Conservation (phyloP, 371 early-diverging fungal species). For the Nosema muscidifuracis region DNA sequence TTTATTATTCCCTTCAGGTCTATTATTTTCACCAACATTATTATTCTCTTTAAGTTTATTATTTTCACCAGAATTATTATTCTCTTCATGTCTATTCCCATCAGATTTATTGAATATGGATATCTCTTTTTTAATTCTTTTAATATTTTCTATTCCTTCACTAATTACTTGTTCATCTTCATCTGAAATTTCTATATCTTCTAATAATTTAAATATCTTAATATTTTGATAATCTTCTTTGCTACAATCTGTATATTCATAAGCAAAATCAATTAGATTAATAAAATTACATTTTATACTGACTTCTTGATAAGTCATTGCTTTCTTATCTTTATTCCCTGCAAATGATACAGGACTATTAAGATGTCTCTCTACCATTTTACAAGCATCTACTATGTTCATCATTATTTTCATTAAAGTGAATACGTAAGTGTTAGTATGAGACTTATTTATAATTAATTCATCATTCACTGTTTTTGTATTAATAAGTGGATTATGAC, state of each 20-base stretch:
- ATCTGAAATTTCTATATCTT: slow-evolving; percentile 6
- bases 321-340: slow-evolving; percentile 95
- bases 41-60: too few relatives aligned
- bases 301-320: slow-evolving; percentile 78
- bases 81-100: too few relatives aligned
- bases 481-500: slow-evolving; percentile 50
- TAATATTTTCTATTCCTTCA: neutral
- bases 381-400: slow-evolving; percentile 48
- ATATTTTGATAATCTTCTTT: neutral
- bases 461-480: slow-evolving; percentile 38
- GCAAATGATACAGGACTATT: slow-evolving; percentile 66
- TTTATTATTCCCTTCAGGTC: too few relatives aligned
- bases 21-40: too few relatives aligned
- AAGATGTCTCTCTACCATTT: slow-evolving; percentile 42
- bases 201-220: slow-evolving; percentile 5
- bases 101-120: neutral
- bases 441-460: slow-evolving; percentile 13
- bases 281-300: slow-evolving; percentile 64
- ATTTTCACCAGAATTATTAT: too few relatives aligned
- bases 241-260: neutral
- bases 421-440: slow-evolving; percentile 39
- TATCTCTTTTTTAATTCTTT: neutral
- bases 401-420: slow-evolving; percentile 51
- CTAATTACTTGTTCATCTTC: neutral
- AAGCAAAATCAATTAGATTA: slow-evolving; percentile 38